phyloP scores from a whole-genome alignment of 176 grass and related monocot genomes.

The Pontederia crassipes region DNA sequence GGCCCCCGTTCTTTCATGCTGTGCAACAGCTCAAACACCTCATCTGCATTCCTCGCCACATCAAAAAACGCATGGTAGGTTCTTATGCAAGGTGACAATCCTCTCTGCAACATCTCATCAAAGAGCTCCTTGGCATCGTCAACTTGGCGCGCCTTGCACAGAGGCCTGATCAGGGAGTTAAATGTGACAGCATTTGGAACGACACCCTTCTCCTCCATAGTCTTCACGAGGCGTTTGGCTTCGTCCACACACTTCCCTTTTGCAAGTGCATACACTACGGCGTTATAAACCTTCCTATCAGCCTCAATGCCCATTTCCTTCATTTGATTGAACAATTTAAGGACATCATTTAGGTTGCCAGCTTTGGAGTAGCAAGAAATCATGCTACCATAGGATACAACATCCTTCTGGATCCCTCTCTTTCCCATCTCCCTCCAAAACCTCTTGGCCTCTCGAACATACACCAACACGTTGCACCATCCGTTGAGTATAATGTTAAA shows the following conservation, averaged over 20 bases:
- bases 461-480: slow-evolving; percentile 59
- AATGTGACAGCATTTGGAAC: slow-evolving; percentile 47
- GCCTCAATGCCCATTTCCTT: slow-evolving; percentile 48
- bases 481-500: slow-evolving; percentile 85
- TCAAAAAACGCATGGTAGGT: slow-evolving; percentile 73
- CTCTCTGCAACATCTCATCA: slow-evolving; percentile 55
- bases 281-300: slow-evolving; percentile 68
- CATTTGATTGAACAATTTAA: slow-evolving; percentile 70
- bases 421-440: slow-evolving; percentile 64
- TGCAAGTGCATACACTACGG: slow-evolving; percentile 50
- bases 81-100: slow-evolving; percentile 45
- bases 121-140: slow-evolving; percentile 57
- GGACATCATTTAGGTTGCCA: slow-evolving; percentile 54
- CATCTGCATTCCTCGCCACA: slow-evolving; percentile 33
- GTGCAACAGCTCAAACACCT: slow-evolving; percentile 53
- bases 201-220: slow-evolving; percentile 54
- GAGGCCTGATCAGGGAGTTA: slow-evolving; percentile 66
- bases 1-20: slow-evolving; percentile 45
- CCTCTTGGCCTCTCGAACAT: slow-evolving; percentile 51
- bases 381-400: slow-evolving; percentile 71
- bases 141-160: slow-evolving; percentile 46
- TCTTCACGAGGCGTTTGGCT: slow-evolving; percentile 44
- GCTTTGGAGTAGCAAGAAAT: slow-evolving; percentile 82
- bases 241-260: slow-evolving; percentile 57
- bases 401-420: slow-evolving; percentile 41